Evolutionary conservation across 2,329 filamentous ascomycete species (phyloP), one percentile per base, ranked within the genome.

Genomic region (Ceratocystis alfenasii): DNA sequence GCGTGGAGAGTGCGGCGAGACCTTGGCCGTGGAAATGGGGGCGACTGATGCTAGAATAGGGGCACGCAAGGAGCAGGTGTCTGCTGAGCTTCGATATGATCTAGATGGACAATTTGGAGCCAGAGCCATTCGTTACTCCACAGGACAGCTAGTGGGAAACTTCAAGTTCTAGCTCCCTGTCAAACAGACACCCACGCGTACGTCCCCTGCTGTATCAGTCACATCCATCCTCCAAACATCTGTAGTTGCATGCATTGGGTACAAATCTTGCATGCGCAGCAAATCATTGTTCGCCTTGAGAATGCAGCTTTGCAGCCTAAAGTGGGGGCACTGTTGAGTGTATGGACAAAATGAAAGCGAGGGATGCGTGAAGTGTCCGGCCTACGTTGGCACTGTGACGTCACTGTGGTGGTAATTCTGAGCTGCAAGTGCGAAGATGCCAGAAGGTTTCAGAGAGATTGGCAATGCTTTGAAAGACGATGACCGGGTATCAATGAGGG

Each of bases 1-100:
- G 82, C 84, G 8, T 87, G 84, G 84, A 79, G 83, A 68, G 84
- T 87, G 10, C 78, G 85, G 66, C 80, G 84, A 69, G 84, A 87
- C 72, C 73, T 87, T 5, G 84, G 85, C 7, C 76, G 77, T 50
- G 72, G 70, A 25, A 63, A 68, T 2, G 72, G 72, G 25, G 67
- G 62, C 36, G 66, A 65, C 17, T 65, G n/a, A 65, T 20, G 4
- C 7, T 48, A 55, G 28, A 25, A 64, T 30, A 57, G 30, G 12
- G 20, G 25, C 20, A 20, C 2, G 3, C 17, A 7, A 50, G 10
- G 6, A 22, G 22, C 46, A 20, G 12, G 3, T 12, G 3, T 41
- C 48, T 6, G 25, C 4, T 17, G 48, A 25, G 15, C 25, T 53
- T 5, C 10, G 15, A 25, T 15, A 53, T 53, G 0, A 15, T 28